Evolutionary conservation across 2,329 filamentous ascomycete genomes (phyloP).

Genomic region (Monilinia vaccinii-corymbosi): DNA sequence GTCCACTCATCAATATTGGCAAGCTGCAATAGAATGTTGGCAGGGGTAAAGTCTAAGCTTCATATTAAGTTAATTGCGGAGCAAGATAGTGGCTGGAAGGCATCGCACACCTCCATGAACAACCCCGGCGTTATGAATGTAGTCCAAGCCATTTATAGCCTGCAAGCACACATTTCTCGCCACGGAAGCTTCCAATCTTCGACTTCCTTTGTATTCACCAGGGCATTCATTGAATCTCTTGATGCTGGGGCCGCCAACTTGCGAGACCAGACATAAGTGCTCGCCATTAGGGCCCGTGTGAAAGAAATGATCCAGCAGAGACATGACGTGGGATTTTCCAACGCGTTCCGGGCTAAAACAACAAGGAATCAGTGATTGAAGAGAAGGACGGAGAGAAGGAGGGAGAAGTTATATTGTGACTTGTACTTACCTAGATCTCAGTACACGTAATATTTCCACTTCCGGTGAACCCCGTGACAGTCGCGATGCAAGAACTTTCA

Average conservation of each 20-base stretch:
- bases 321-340: constrained; percentile 15
- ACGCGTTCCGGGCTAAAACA: constrained; percentile 1
- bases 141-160: constrained; percentile 14
- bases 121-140: constrained; percentile 14
- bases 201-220: constrained; percentile 14
- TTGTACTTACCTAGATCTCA: constrained; percentile 3
- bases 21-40: constrained; percentile 16
- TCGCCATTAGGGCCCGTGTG: constrained; percentile 35
- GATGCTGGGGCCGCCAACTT: constrained; percentile 18
- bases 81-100: not conserved
- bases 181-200: constrained; percentile 14
- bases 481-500: constrained; percentile 17
- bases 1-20: constrained; percentile 17
- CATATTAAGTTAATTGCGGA: not conserved
- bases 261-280: constrained; percentile 35
- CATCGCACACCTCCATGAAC: constrained; percentile 18
- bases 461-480: constrained; percentile 14
- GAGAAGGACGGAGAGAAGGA: not conserved
- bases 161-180: constrained; percentile 16
- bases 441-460: constrained; percentile 14
- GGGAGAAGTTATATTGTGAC: not conserved
- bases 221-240: constrained; percentile 19
- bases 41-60: constrained; percentile 13
- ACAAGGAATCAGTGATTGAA: not conserved
- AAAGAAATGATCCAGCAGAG: constrained; percentile 20